Conservation (phyloP, 768 basidiomycete genomes). For the Phlebiopsis flavidoalba region DNA sequence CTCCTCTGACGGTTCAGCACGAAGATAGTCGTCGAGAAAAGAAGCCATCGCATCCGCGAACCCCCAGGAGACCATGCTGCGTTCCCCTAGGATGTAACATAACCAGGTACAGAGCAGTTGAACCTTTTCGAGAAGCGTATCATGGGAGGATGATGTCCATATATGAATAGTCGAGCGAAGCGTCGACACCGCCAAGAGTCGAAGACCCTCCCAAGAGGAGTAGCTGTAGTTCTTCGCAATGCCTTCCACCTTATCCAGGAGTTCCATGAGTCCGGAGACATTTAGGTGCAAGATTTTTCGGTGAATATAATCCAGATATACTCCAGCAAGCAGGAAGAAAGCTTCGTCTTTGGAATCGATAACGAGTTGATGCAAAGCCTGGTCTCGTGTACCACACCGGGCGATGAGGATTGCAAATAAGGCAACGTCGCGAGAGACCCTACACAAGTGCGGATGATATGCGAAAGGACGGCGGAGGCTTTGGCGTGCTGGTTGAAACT, state of each 20-base stretch:
- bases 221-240: constrained; percentile 53
- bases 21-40: constrained; percentile 65
- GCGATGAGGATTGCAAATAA: constrained; percentile 52
- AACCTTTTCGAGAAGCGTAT: background rate
- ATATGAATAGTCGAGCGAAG: constrained; percentile 58
- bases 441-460: constrained; percentile 45
- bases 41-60: constrained; percentile 57
- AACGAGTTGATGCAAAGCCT: constrained; percentile 51
- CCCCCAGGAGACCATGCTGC: constrained; percentile 51
- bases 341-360: constrained; percentile 43
- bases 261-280: constrained; percentile 40
- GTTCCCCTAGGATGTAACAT: background rate
- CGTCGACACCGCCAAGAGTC: constrained; percentile 52
- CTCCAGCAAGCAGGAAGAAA: constrained; percentile 40
- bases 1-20: constrained; percentile 46
- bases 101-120: background rate
- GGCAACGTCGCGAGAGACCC: constrained; percentile 60
- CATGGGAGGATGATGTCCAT: constrained; percentile 36
- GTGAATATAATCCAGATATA: constrained; percentile 52
- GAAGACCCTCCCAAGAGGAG: constrained; percentile 46
- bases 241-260: constrained; percentile 50
- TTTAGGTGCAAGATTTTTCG: constrained; percentile 50
- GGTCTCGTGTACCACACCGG: constrained; percentile 56
- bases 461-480: background rate
- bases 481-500: background rate